Conservation (phyloP, 352 stramenopile species). For the Thalassiosira mediterranea region DNA sequence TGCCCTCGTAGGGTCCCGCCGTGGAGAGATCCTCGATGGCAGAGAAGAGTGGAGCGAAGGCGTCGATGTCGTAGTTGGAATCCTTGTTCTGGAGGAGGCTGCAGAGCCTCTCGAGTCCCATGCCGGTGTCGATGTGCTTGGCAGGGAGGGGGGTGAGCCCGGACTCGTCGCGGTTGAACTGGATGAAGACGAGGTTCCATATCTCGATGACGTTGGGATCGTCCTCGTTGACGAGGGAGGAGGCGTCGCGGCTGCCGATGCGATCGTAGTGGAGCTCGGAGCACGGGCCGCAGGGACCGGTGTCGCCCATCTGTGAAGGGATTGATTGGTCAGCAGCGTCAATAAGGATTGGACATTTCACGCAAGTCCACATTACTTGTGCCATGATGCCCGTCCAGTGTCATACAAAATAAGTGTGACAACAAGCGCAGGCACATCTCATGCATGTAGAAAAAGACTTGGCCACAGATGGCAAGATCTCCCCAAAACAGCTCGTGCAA, state of each 20-base stretch:
- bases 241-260: slow-evolving; percentile 92
- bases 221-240: slow-evolving; percentile 96
- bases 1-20: slow-evolving; percentile 79
- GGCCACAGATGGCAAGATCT: slow-evolving; percentile 3
- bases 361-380: no score
- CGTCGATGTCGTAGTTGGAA: slow-evolving; percentile 99
- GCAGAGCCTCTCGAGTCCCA: slow-evolving; percentile 95
- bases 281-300: slow-evolving; percentile 97
- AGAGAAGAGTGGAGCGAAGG: slow-evolving; percentile 96
- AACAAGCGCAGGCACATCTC: background rate
- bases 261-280: slow-evolving; percentile 99
- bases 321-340: slow-evolving; percentile 4
- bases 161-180: slow-evolving; percentile 93
- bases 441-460: slow-evolving; percentile 5
- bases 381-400: no score
- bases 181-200: slow-evolving; percentile 99
- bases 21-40: slow-evolving; percentile 89
- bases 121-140: slow-evolving; percentile 98
- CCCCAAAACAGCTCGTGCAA: no score
- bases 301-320: slow-evolving; percentile 93
- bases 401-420: slow-evolving; percentile 8
- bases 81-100: slow-evolving; percentile 74
- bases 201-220: slow-evolving; percentile 99
- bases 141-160: slow-evolving; percentile 90
- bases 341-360: no score